Evolutionary conservation across 441 rosid genomes (phyloP), one percentile per base, ranked within the genome.

Genomic region (Pelargonium exstipulatum): DNA sequence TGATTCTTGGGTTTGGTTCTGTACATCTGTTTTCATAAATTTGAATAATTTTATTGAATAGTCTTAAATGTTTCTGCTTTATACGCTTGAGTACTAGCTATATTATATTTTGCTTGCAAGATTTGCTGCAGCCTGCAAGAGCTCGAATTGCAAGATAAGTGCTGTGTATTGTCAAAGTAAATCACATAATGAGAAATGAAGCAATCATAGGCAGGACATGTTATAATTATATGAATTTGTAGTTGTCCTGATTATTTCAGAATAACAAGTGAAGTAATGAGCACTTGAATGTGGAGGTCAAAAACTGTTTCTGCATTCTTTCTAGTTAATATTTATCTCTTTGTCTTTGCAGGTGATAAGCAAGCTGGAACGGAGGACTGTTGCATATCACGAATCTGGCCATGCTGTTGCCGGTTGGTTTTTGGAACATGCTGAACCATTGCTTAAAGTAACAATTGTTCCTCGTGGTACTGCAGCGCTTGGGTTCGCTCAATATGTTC

Each of bases 341-440:
- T 62, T 42, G 26, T 42, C 16, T 0, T 16, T 64, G 69, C 75
- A 83, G 92, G 87, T 86, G 61, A 84, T 85, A 75, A 88, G 93
- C 83, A 82, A 80, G 79, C 80, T 83, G 58, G 93, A 88, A 71
- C 71, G 87, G 65, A 69, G 80, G 74, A 85, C 89, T 32, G 88
- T 87, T 68, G 90, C 90, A 18, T 85, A 84, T 79, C 91, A 88
- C 74, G 95, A 87, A 81, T 84, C 91, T 2, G 95, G 95, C 70
- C 92, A 89, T 76, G 92, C 90, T 70, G 85, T 87, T 71, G 79
- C 84, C 74, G 86, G 88, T 68, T 89, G 91, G 87, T 87, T 84
- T 73, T 67, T 85, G 82, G 90, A 82, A 71, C 88, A 85, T 74
- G 87, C 90, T 29, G 92, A 89, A 67, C 87, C 89, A 29, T 78